Percentiles rank a stretch among this genome's conserved stretches.
phyloP scores from a whole-genome alignment of 177 flowering plant genomes.

The Telopea speciosissima region DNA sequence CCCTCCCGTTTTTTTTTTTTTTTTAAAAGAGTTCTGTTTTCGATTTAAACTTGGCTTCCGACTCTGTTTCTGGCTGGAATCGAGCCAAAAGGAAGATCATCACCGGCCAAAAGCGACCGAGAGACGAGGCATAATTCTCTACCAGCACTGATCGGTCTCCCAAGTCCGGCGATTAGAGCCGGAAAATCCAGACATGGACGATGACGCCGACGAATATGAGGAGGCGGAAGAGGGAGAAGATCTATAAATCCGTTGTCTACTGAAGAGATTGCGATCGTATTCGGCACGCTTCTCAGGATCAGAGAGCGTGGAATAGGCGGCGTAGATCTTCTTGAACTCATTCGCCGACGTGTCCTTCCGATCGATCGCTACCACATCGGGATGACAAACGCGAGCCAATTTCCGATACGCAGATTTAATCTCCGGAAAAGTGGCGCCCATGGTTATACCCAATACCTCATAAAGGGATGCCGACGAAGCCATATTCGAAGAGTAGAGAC shows the following conservation, averaged over 20 bases:
- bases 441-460: conserved; percentile 50
- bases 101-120: too few species aligned
- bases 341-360: conserved; percentile 23
- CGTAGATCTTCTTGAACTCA: conserved; percentile 42
- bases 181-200: conserved; percentile 16
- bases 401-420: conserved; percentile 58
- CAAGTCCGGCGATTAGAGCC: conserved; percentile 35
- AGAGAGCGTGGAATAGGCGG: conserved; percentile 56
- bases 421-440: conserved; percentile 48
- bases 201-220: neutral
- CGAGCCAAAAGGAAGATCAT: too few species aligned
- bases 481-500: neutral
- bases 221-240: conserved; percentile 5
- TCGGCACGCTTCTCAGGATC: conserved; percentile 50
- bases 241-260: conserved; percentile 1
- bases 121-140: neutral
- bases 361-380: conserved; percentile 38
- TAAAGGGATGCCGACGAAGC: conserved; percentile 34
- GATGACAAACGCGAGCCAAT: conserved; percentile 52
- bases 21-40: too few species aligned
- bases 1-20: too few species aligned
- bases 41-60: too few species aligned
- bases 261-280: conserved; percentile 33
- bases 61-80: too few species aligned
- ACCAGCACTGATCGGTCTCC: conserved; percentile 85